Percentiles rank a stretch among this genome's conserved stretches.
These are phyloP conservation scores for Lotus japonicus DNA, from an alignment of 306 rosid species.

Conservation along the genomic window DNA sequence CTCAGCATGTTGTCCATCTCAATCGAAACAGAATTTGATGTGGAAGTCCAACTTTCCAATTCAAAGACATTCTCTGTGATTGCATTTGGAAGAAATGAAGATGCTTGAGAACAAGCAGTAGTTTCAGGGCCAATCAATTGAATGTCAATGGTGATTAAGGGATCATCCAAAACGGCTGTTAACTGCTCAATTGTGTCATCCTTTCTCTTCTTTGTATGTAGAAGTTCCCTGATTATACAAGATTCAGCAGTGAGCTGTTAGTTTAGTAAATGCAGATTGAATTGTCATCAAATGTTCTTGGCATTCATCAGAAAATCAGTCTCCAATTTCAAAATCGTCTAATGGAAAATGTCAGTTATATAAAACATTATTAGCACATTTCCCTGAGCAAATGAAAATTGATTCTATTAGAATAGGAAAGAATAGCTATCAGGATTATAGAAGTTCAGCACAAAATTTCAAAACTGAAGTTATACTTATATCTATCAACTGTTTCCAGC, in stretches of 20 bases:
- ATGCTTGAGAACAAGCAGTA: constrained; percentile 51
- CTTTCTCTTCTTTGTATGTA: constrained; percentile 65
- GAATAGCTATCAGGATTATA: background rate
- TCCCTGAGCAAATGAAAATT: background rate
- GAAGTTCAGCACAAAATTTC: background rate
- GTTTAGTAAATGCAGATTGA: background rate
- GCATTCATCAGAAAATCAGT: background rate
- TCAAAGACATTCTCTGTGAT: constrained; percentile 51
- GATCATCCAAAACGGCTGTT: constrained; percentile 41
- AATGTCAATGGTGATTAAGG: constrained; percentile 53
- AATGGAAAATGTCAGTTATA: background rate
- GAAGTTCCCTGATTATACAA: constrained; percentile 56
- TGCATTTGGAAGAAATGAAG: constrained; percentile 61
- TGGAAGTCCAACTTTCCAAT: constrained; percentile 38
- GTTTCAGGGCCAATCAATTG: constrained; percentile 62
- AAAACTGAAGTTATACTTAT: constrained; percentile 3
- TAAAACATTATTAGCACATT: background rate
- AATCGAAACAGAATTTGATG: constrained; percentile 51
- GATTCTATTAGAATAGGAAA: background rate
- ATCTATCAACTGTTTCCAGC: background rate
- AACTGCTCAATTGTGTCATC: constrained; percentile 51
- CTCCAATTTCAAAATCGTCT: background rate
- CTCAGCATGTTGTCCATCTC: constrained; percentile 67
- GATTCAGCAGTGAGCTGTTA: constrained; percentile 5
- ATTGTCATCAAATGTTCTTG: background rate